A percentile compares a stretch with the other conserved stretches of the same genome.
These are phyloP conservation scores for Gamarada debralockiae DNA, from an alignment of 495 filamentous ascomycete genomes.

Conservation along the genomic window DNA sequence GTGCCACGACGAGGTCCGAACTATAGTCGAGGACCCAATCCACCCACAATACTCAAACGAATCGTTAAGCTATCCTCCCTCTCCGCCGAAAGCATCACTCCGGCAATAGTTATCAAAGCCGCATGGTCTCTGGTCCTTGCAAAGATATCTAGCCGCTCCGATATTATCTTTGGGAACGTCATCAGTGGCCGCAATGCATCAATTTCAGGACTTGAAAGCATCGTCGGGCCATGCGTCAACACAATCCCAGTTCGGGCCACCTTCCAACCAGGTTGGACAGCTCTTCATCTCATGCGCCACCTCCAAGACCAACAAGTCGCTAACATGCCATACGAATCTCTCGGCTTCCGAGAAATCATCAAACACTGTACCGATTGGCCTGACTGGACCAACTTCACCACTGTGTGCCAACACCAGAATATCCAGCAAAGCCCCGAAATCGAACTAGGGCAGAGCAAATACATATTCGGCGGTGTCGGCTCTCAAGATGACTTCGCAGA, in stretches of 20 bases:
- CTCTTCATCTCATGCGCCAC: constrained; percentile 28
- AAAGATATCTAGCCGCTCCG: constrained; percentile 22
- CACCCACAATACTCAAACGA: constrained; percentile 31
- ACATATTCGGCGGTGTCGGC: constrained; percentile 2
- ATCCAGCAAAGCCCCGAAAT: background rate
- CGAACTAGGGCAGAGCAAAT: background rate
- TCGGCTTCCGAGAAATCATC: constrained; percentile 30
- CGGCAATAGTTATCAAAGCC: background rate
- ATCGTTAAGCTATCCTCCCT: constrained; percentile 29
- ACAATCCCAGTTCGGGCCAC: background rate
- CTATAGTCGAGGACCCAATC: constrained; percentile 1
- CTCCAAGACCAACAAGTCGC: constrained; percentile 54
- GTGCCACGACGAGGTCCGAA: background rate
- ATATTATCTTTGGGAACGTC: constrained; percentile 37
- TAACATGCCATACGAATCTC: constrained; percentile 48
- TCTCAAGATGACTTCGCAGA: constrained; percentile 7
- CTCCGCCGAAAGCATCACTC: constrained; percentile 29
- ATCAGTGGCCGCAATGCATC: background rate
- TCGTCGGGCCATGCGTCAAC: background rate
- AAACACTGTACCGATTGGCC: constrained; percentile 31
- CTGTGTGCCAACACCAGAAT: constrained; percentile 9
- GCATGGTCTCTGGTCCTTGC: background rate
- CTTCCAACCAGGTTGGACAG: constrained; percentile 33
- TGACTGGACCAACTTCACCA: constrained; percentile 8
- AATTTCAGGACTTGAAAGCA: background rate